Conservation (phyloP, 352 stramenopile species). For the Plasmopara muralis region DNA sequence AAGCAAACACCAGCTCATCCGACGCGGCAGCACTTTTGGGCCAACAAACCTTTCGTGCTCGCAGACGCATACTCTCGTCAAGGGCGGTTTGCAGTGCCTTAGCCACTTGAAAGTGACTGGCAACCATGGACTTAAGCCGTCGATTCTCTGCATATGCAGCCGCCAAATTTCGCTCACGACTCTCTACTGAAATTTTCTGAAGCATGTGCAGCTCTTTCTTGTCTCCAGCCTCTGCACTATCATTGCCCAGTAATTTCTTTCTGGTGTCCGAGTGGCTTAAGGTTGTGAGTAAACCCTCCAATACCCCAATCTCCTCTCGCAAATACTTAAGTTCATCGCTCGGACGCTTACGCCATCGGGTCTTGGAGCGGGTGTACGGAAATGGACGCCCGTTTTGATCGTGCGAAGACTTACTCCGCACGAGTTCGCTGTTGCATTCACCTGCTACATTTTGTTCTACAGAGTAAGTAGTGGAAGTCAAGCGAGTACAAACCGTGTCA, state of each 20-base stretch:
- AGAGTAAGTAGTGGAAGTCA: neutral
- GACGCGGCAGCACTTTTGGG: constrained; percentile 12
- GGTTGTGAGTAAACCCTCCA: constrained; percentile 12
- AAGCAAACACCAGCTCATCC: constrained; percentile 24
- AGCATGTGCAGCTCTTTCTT: constrained; percentile 8
- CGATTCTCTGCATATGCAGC: constrained; percentile 19
- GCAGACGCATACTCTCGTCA: constrained; percentile 16
- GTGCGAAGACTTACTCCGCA: constrained; percentile 6
- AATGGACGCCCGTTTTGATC: constrained; percentile 13
- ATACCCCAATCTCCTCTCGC: constrained; percentile 10
- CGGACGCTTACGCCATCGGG: constrained; percentile 22
- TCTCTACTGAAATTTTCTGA: constrained; percentile 8
- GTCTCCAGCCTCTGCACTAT: neutral
- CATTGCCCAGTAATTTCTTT: constrained; percentile 2
- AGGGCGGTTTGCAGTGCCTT: constrained; percentile 14
- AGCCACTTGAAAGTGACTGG: constrained; percentile 14
- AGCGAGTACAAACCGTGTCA: too few relatives aligned
- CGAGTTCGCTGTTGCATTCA: constrained; percentile 14
- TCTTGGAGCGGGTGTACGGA: constrained; percentile 20
- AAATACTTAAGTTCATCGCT: constrained; percentile 35
- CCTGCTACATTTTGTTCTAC: constrained; percentile 10
- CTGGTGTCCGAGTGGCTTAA: constrained; percentile 4
- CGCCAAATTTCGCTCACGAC: constrained; percentile 5
- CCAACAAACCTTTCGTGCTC: constrained; percentile 21
- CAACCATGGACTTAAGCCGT: constrained; percentile 13